A percentile compares a stretch with the other conserved stretches of the same genome.
These are phyloP conservation scores for Aspergillus melleus DNA, from an alignment of 2,329 filamentous ascomycete species.

Conservation along the genomic window DNA sequence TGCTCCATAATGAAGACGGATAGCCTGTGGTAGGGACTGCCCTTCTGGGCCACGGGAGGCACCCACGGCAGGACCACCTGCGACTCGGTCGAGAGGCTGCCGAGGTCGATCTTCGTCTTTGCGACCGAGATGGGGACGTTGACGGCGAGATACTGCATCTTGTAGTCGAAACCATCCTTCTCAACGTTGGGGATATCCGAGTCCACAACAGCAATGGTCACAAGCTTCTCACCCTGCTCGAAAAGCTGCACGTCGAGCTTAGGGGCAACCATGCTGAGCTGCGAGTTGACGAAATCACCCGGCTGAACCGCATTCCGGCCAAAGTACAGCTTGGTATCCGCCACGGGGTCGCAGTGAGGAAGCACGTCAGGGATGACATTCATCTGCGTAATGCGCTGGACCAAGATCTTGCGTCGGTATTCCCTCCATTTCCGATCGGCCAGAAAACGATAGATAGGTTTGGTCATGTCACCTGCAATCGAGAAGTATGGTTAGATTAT, in stretches of 20 bases:
- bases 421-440: constrained; percentile 84
- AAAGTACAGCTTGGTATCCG: constrained; percentile 82
- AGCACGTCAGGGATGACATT: constrained; percentile 85
- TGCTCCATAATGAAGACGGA: constrained; percentile 84
- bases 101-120: constrained; percentile 64
- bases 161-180: constrained; percentile 72
- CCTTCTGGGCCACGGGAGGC: constrained; percentile 84
- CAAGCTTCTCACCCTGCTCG: constrained; percentile 74
- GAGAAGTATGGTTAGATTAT: constrained; percentile 20
- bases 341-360: constrained; percentile 71
- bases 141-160: constrained; percentile 83
- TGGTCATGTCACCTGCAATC: constrained; percentile 82
- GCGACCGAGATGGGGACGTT: constrained; percentile 67
- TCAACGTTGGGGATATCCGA: constrained; percentile 82
- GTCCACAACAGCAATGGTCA: constrained; percentile 84
- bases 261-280: constrained; percentile 70
- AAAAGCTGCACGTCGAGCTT: constrained; percentile 83
- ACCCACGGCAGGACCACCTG: constrained; percentile 79
- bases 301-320: constrained; percentile 67
- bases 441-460: constrained; percentile 91
- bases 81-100: constrained; percentile 57
- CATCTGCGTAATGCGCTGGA: constrained; percentile 85
- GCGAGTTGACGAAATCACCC: constrained; percentile 75
- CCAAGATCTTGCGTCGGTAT: constrained; percentile 75
- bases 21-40: constrained; percentile 85